phyloP scores from a whole-genome alignment of 1,284 basidiomycete species.

The Pholiota adiposa region DNA sequence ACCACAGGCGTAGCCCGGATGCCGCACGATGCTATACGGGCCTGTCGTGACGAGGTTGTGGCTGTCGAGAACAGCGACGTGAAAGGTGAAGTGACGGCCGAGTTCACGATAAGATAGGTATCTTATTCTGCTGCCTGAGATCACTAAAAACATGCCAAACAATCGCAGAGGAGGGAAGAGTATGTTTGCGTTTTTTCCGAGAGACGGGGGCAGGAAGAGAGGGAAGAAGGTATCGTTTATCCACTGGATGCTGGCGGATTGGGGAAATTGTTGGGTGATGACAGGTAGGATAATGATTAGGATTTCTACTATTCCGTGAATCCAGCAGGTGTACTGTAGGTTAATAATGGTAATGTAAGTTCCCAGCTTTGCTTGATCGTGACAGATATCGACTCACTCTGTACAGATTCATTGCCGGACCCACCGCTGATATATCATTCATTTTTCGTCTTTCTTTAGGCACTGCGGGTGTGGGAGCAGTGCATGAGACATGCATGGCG shows the following conservation, averaged over 20 bases:
- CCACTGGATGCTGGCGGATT: background rate
- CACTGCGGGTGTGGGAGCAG: background rate
- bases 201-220: background rate
- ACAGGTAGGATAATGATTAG: background rate
- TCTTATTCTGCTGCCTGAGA: background rate
- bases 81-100: constrained; percentile 6
- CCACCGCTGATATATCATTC: background rate
- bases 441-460: background rate
- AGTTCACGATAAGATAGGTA: background rate
- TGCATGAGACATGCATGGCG: background rate
- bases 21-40: too few relatives aligned
- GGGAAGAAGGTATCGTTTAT: background rate
- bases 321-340: background rate
- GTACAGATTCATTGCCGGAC: background rate
- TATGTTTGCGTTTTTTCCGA: background rate
- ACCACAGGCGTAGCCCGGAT: background rate
- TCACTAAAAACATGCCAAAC: background rate
- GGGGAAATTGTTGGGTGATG: background rate
- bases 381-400: background rate
- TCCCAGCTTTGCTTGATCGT: too few relatives aligned
- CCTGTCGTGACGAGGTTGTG: constrained; percentile 1
- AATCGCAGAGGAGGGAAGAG: background rate
- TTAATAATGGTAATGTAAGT: constrained; percentile 35
- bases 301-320: background rate
- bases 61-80: background rate